Conservation (phyloP, 306 rosid species). For the Gillenia trifoliata region DNA sequence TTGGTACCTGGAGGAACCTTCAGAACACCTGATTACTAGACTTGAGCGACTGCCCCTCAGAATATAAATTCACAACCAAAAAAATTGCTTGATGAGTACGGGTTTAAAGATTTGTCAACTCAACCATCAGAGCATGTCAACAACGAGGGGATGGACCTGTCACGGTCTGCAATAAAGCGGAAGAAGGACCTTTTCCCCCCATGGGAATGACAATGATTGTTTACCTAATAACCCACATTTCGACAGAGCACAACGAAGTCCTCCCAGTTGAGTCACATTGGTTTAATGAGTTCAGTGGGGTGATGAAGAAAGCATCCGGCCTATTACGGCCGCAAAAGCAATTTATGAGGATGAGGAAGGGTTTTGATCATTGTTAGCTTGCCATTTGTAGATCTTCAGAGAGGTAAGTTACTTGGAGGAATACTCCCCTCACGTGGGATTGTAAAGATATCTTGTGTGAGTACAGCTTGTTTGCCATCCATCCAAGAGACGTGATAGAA, state of each 20-base stretch:
- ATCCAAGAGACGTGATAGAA: constrained; percentile 54
- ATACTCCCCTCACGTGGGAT: constrained; percentile 47
- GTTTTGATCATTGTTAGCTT: constrained; percentile 49
- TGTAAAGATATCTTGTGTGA: constrained; percentile 54
- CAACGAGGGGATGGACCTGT: constrained; percentile 37
- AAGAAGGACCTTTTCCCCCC: constrained; percentile 50
- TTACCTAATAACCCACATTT: constrained; percentile 32
- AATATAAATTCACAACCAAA: constrained; percentile 31
- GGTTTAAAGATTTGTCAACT: constrained; percentile 53
- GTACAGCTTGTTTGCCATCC: constrained; percentile 46
- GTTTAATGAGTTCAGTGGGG: constrained; percentile 48
- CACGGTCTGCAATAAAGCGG: constrained; percentile 34
- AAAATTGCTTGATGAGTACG: constrained; percentile 52
- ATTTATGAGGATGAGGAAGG: constrained; percentile 58
- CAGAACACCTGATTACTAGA: constrained; percentile 45
- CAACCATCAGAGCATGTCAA: constrained; percentile 36
- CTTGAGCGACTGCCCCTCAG: constrained; percentile 40
- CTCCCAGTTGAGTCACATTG: constrained; percentile 45
- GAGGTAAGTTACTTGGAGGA: constrained; percentile 62
- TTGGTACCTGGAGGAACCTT: constrained; percentile 58
- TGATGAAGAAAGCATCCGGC: constrained; percentile 45
- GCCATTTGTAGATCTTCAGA: constrained; percentile 53
- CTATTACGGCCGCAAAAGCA: constrained; percentile 55
- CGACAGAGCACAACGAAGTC: constrained; percentile 32
- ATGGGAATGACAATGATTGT: constrained; percentile 38